A percentile compares a stretch with the other conserved stretches of the same genome.
Conservation (phyloP, 257 asterid genomes). For the Capsicum baccatum region DNA sequence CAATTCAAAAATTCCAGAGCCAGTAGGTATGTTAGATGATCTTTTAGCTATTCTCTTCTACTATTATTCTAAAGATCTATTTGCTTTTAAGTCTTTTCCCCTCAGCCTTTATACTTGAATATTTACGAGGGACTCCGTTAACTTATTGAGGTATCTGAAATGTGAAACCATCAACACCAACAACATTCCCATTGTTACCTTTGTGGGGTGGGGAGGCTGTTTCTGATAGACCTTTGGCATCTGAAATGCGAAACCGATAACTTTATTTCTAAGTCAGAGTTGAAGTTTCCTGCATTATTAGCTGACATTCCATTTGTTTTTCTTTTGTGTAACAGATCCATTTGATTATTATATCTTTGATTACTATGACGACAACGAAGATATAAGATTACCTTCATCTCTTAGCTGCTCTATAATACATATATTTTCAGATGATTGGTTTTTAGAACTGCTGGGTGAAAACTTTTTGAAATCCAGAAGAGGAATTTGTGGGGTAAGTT, state of each 20-base stretch:
- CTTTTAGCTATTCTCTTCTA: background rate
- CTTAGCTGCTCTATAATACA: background rate
- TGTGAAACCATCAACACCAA: no score
- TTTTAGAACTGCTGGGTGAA: background rate
- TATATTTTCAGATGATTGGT: slow-evolving; percentile 22
- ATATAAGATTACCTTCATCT: background rate
- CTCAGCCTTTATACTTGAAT: background rate
- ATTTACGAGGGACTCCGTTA: background rate
- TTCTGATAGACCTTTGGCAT: no score
- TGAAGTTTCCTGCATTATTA: background rate
- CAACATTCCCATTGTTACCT: no score
- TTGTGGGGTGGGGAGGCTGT: no score
- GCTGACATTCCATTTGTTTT: background rate
- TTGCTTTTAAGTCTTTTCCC: no score
- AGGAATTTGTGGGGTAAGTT: background rate
- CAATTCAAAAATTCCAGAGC: slow-evolving; percentile 61
- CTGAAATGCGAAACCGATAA: background rate
- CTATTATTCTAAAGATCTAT: background rate
- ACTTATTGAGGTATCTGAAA: background rate
- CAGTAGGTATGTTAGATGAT: slow-evolving; percentile 61
- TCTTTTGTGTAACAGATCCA: background rate
- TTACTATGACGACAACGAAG: background rate
- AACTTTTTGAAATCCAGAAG: background rate
- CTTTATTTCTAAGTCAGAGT: background rate
- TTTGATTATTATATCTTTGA: background rate